phyloP scores from a whole-genome alignment of 768 basidiomycete genomes.

The Panellus pusillus region DNA sequence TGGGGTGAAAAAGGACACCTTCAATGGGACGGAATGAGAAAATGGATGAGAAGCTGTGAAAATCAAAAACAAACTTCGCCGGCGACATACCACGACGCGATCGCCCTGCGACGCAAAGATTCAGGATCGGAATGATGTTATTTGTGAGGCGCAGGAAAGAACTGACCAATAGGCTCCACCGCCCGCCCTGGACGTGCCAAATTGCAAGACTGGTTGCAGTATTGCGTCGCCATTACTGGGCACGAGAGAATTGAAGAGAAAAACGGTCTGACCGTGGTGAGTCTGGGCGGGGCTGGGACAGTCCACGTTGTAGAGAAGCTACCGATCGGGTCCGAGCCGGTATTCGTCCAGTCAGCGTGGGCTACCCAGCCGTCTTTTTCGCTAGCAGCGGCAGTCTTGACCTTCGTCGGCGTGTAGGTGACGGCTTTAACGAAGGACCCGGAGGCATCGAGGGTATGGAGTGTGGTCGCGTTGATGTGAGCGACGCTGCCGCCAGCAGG shows the following conservation, averaged over 20 bases:
- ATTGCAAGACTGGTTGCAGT: conserved; percentile 15
- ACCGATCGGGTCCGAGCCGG: conserved; percentile 13
- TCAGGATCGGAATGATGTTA: too few species aligned
- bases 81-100: conserved; percentile 14
- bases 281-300: conserved; percentile 15
- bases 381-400: background rate
- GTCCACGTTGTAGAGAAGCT: conserved; percentile 19
- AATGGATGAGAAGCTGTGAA: too few species aligned
- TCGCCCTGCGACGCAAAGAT: background rate
- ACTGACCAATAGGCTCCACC: conserved; percentile 10
- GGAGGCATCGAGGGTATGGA: conserved; percentile 13
- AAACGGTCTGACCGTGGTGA: conserved; percentile 19
- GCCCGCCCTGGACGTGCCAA: conserved; percentile 17
- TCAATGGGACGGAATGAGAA: too few species aligned
- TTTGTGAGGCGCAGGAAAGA: too few species aligned
- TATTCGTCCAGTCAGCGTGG: conserved; percentile 19
- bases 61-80: background rate
- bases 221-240: conserved; percentile 9
- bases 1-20: background rate
- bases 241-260: conserved; percentile 22
- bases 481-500: conserved; percentile 13
- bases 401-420: background rate
- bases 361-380: conserved; percentile 17
- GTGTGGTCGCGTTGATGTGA: conserved; percentile 6
- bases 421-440: conserved; percentile 9